phyloP scores from a whole-genome alignment of 176 grass and related monocot species.

The Oryza australiensis region DNA sequence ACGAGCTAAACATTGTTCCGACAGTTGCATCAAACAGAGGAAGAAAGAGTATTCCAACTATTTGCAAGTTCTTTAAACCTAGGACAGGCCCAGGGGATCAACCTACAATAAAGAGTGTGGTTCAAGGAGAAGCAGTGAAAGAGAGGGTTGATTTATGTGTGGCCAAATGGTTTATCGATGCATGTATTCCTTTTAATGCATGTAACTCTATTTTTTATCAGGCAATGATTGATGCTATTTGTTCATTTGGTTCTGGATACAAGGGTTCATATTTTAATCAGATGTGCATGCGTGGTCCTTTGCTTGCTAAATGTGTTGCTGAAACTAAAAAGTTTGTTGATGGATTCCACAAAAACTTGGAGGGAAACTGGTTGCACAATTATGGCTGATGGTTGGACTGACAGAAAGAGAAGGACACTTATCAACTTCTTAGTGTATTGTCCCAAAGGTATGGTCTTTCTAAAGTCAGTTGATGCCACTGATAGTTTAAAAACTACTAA shows the following conservation, averaged over 20 bases:
- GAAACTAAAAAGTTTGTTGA: conserved; percentile 19
- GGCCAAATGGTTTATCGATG: no score
- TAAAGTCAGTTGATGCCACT: conserved; percentile 18
- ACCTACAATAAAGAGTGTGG: not conserved
- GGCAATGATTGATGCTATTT: not conserved
- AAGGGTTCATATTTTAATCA: conserved; percentile 15
- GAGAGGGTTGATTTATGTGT: no score
- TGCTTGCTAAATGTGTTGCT: not conserved
- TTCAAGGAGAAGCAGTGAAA: not conserved
- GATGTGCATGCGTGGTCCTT: not conserved
- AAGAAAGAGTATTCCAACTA: no score
- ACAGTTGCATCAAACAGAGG: no score
- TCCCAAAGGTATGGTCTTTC: no score
- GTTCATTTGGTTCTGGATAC: conserved; percentile 11
- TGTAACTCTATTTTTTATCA: not conserved
- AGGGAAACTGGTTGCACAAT: conserved; percentile 23
- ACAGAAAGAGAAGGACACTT: not conserved
- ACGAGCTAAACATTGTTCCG: no score
- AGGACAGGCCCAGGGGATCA: not conserved
- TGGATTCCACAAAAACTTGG: not conserved
- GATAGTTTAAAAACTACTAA: not conserved
- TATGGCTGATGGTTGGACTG: conserved; percentile 29
- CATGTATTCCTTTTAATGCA: not conserved
- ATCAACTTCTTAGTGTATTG: no score
- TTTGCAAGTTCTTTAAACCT: not conserved